Conservation (phyloP, 2,329 filamentous ascomycete genomes). For the Diaporthe sp. region DNA sequence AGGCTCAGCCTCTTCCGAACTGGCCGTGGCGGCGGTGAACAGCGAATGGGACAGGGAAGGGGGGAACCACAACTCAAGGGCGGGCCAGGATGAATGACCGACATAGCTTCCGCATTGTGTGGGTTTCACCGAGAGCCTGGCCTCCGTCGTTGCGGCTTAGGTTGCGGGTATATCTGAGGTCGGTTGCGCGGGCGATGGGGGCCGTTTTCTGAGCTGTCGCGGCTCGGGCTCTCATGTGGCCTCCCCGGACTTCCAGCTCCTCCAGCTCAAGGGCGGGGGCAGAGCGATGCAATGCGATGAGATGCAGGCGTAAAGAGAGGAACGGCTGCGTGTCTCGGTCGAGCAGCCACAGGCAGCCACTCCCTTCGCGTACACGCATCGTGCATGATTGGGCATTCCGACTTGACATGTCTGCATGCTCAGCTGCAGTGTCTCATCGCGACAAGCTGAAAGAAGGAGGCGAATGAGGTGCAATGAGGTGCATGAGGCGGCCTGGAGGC, state of each 20-base stretch:
- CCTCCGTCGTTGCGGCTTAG: constrained; percentile 24
- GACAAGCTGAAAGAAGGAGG: constrained; percentile 10
- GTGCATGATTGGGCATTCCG: constrained; percentile 2
- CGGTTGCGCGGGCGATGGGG: constrained; percentile 6
- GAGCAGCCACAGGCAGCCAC: constrained; percentile 27
- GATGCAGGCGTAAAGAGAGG: background rate
- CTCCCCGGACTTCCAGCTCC: constrained; percentile 8
- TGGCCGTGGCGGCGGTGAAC: constrained; percentile 29
- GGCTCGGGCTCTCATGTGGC: constrained; percentile 6
- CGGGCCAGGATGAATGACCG: constrained; percentile 28
- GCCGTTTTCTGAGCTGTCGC: background rate
- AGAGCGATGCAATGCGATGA: background rate
- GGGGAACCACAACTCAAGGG: background rate
- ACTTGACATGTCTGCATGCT: constrained; percentile 6
- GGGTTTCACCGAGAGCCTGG: constrained; percentile 31
- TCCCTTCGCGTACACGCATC: background rate
- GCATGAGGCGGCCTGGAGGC: constrained; percentile 16
- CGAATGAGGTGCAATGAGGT: constrained; percentile 9
- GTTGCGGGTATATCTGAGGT: constrained; percentile 9
- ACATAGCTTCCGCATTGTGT: constrained; percentile 26
- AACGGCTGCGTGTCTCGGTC: constrained; percentile 29
- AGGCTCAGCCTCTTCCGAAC: constrained; percentile 38
- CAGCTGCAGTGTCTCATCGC: constrained; percentile 18
- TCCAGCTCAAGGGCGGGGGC: constrained; percentile 9
- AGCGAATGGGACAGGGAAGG: constrained; percentile 32